Percentiles rank a stretch among this genome's conserved stretches.
Conservation (phyloP, 129 eudicot genomes). For the Dittrichia graveolens region DNA sequence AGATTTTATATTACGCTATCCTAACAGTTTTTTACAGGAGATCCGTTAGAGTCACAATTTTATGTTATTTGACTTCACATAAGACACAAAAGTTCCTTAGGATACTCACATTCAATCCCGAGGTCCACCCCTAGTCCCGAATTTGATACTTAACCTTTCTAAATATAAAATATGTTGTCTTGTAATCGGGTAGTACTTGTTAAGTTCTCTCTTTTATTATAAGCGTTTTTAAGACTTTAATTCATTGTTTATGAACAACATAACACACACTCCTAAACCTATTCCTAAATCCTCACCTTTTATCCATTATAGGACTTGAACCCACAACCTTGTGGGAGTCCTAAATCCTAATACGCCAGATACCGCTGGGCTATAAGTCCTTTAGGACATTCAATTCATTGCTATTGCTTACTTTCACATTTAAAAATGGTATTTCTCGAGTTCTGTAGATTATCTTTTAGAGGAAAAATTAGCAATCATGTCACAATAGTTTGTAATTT, state of each 20-base stretch:
- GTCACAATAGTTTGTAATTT: slow-evolving; percentile 8
- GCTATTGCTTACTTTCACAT: no score
- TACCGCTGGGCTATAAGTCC: no score
- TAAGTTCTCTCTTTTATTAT: no score
- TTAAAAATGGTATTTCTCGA: neutral
- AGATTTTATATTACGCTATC: neutral
- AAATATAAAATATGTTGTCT: neutral
- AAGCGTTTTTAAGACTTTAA: no score
- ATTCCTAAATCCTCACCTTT: no score
- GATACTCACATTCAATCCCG: slow-evolving; percentile 4
- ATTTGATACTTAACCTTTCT: slow-evolving; percentile 3
- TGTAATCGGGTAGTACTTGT: neutral
- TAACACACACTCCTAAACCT: no score
- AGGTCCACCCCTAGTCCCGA: slow-evolving; percentile 16
- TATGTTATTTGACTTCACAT: neutral
- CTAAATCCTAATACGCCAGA: no score
- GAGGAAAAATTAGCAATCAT: slow-evolving; percentile 5
- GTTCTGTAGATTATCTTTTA: neutral
- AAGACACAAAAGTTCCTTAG: slow-evolving; percentile 11
- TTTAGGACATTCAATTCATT: no score
- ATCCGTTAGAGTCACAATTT: neutral
- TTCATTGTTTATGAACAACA: no score
- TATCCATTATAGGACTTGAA: no score
- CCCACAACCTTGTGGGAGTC: no score
- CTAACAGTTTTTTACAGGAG: neutral